Evolutionary conservation across 176 grass and related monocot species (phyloP).

Genomic region (Oropetium thomaeum): DNA sequence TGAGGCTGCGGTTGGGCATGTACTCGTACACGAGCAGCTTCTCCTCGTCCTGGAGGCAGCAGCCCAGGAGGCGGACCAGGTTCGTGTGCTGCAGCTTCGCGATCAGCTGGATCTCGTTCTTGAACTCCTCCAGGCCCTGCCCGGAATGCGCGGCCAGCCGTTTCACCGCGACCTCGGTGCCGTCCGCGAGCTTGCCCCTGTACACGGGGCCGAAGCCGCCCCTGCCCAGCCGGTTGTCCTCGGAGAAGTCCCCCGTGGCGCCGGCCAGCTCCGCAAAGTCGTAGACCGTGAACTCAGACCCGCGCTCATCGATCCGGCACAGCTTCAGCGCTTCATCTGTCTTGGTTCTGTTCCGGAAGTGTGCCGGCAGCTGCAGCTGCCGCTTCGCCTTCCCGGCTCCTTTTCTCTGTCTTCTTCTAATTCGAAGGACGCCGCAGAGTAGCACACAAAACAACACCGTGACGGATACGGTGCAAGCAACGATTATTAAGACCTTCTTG

Average conservation of each 20-base stretch:
- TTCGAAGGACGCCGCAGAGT: conserved; percentile 11
- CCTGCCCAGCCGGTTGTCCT: conserved; percentile 45
- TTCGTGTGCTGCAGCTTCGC: conserved; percentile 76
- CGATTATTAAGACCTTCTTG: conserved; percentile 23
- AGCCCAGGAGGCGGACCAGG: conserved; percentile 48
- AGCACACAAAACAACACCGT: conserved; percentile 25
- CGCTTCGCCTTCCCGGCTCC: not conserved
- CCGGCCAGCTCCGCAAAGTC: conserved; percentile 34
- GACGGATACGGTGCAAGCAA: conserved; percentile 31
- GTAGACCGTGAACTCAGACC: conserved; percentile 47
- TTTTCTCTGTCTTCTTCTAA: not conserved
- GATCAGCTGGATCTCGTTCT: conserved; percentile 65
- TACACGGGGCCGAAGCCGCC: conserved; percentile 60
- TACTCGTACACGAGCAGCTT: conserved; percentile 90
- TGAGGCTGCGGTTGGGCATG: conserved; percentile 87
- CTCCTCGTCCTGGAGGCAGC: conserved; percentile 61
- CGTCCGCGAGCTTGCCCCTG: conserved; percentile 41
- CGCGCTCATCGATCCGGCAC: conserved; percentile 52
- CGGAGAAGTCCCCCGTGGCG: conserved; percentile 37
- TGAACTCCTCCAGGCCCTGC: conserved; percentile 58
- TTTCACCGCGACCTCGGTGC: conserved; percentile 51
- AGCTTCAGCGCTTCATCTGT: conserved; percentile 52
- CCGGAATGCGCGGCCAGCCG: conserved; percentile 35
- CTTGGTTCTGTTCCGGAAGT: conserved; percentile 26
- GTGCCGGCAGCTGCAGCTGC: not conserved